phyloP scores from a whole-genome alignment of 805 yeast species.

The Candida montana region DNA sequence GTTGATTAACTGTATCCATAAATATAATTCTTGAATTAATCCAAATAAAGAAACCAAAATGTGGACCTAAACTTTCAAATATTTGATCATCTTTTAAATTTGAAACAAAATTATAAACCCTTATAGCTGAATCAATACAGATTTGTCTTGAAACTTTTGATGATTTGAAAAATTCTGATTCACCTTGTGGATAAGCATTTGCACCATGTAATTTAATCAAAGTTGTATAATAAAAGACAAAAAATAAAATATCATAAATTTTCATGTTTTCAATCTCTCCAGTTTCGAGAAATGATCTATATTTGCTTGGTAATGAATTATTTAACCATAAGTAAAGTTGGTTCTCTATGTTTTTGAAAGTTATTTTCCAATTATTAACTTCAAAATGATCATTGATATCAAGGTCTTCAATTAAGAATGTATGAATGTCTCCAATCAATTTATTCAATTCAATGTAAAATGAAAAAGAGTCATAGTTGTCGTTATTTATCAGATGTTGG shows the following conservation, averaged over 20 bases:
- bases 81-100: conserved; percentile 14
- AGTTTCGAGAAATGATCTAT: conserved; percentile 12
- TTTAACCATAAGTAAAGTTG: conserved; percentile 17
- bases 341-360: conserved; percentile 17
- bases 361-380: conserved; percentile 17
- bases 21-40: conserved; percentile 29
- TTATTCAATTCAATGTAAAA: conserved; percentile 20
- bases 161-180: conserved; percentile 18
- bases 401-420: conserved; percentile 18
- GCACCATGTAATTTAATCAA: conserved; percentile 21
- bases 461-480: conserved; percentile 19
- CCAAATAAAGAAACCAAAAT: conserved; percentile 30
- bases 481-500: conserved; percentile 4
- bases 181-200: conserved; percentile 22
- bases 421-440: conserved; percentile 21
- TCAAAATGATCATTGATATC: conserved; percentile 15
- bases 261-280: conserved; percentile 9
- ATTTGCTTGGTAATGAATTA: conserved; percentile 12
- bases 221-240: conserved; percentile 19
- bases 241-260: conserved; percentile 17
- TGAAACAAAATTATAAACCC: conserved; percentile 15
- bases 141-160: conserved; percentile 19
- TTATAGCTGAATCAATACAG: conserved; percentile 19
- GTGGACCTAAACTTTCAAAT: conserved; percentile 26
- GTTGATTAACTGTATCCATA: conserved; percentile 23